Evolutionary conservation across 495 filamentous ascomycete genomes (phyloP).

Genomic region (Glutinoglossum americanum): DNA sequence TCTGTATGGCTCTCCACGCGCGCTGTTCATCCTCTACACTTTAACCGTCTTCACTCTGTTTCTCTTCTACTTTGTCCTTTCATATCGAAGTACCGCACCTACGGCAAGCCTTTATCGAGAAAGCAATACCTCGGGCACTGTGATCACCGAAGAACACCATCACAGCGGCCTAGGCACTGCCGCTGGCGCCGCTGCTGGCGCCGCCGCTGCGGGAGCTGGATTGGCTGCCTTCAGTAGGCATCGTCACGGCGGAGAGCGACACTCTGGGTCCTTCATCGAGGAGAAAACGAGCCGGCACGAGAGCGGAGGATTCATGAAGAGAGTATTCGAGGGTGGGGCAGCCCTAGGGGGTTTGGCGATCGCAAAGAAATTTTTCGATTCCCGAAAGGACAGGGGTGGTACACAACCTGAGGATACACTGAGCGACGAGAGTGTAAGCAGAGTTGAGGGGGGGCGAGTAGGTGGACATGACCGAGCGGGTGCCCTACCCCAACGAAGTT

Average conservation of each 20-base stretch:
- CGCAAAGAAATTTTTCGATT: constrained; percentile 38
- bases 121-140: constrained; percentile 24
- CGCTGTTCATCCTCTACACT: constrained; percentile 66
- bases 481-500: constrained; percentile 18
- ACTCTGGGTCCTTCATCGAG: constrained; percentile 27
- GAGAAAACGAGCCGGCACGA: constrained; percentile 37
- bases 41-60: constrained; percentile 47
- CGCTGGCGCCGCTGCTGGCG: constrained; percentile 20
- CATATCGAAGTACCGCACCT: constrained; percentile 34
- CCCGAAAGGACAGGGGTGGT: constrained; percentile 32
- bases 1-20: constrained; percentile 74
- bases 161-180: constrained; percentile 7
- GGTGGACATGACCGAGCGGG: constrained; percentile 17
- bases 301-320: constrained; percentile 37
- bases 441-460: constrained; percentile 18
- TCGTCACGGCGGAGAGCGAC: constrained; percentile 5
- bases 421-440: constrained; percentile 13
- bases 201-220: constrained; percentile 24
- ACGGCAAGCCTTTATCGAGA: constrained; percentile 25
- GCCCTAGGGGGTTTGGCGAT: constrained; percentile 42
- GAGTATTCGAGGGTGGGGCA: constrained; percentile 43
- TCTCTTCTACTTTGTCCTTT: constrained; percentile 49
- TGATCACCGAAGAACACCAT: constrained; percentile 7
- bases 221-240: constrained; percentile 16
- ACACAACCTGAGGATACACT: constrained; percentile 28